A percentile compares a stretch with the other conserved stretches of the same genome.
Evolutionary conservation across 352 stramenopile species (phyloP).

Genomic region (Phytophthora aleatoria): DNA sequence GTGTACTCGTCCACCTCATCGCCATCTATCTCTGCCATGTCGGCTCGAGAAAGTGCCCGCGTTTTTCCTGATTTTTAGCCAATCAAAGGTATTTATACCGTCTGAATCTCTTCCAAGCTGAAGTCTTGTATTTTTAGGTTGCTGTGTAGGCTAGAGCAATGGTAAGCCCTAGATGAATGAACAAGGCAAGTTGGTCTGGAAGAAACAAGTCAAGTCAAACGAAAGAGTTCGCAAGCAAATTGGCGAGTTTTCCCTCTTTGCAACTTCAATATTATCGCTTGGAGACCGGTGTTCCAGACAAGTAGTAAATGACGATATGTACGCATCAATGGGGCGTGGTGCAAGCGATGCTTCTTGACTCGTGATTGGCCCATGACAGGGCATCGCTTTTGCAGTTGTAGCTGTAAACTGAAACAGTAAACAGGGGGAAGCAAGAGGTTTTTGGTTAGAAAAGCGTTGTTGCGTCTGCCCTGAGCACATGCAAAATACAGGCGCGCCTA

Average conservation of each 20-base stretch:
- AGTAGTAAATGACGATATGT: not conserved
- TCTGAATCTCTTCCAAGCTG: not conserved
- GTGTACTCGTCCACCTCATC: slow-evolving; percentile 34
- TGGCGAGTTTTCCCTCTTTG: not conserved
- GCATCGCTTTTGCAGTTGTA: no score
- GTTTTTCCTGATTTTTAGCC: slow-evolving; percentile 3
- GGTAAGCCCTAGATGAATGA: no score
- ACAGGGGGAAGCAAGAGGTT: not conserved
- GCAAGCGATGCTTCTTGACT: not conserved
- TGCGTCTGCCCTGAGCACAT: slow-evolving; percentile 5
- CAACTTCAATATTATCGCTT: not conserved
- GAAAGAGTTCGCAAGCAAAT: not conserved
- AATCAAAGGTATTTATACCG: slow-evolving; percentile 6
- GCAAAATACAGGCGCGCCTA: slow-evolving; percentile 20
- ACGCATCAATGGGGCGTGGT: slow-evolving; percentile 7
- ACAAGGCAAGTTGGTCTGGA: no score
- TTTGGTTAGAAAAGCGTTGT: slow-evolving; percentile 15
- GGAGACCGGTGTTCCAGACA: not conserved
- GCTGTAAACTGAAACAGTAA: slow-evolving; percentile 8
- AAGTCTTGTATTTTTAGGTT: not conserved
- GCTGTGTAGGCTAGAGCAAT: not conserved
- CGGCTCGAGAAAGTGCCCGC: no score
- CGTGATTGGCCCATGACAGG: slow-evolving; percentile 8
- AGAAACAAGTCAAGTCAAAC: no score
- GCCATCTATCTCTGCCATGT: slow-evolving; percentile 13